Evolutionary conservation across 2,329 filamentous ascomycete species (phyloP), one percentile per base, ranked within the genome.

Genomic region (Eurotiales sp.): DNA sequence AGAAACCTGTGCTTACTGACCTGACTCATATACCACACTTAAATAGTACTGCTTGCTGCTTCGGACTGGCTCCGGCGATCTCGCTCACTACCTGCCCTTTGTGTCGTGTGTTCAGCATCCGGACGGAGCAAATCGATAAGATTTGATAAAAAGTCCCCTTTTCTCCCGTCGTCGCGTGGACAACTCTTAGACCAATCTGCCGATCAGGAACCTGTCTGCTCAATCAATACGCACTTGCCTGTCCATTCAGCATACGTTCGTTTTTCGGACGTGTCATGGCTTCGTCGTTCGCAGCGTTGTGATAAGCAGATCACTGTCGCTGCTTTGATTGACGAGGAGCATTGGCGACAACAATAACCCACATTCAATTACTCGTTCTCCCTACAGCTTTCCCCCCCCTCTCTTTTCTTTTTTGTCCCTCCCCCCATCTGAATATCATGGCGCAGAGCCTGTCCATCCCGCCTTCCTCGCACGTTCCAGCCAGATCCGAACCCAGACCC

Each of bases 391-490:
- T 34, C 8, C 29, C 21, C 5, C 27, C 25, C 21, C 5, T 32
- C 25, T 41, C 8, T 23, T 7, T 41, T 21, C 12, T 15, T 34
- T 34, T 15, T 34, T 34, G 30, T 34, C 15, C 3, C 30, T n/a
- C 30, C 37, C 15, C 10, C 10, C 40, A 25, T 19, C 15, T 19
- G 8, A 15, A 15, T 7, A 50, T 41, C 27, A 54, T 54, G 52
- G 46, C 52, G 47, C 52, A 54, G 40, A 54, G 42, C 42, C 23
- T 47, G 27, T 43, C 41, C 14, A 15, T 34, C 37, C 37, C 14
- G 5, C 36, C 50, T 21, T 29, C 50, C 10, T 37, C 52, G 41
- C 36, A 46, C 40, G 36, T 30, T 15, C 21, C 32, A 32, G 42
- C 12, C 51, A 49, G n/a, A 2, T 47, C 46, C 32, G 39, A 40